Evolutionary conservation across 2,329 filamentous ascomycete genomes (phyloP).

Genomic region (Teratosphaeria nubilosa): DNA sequence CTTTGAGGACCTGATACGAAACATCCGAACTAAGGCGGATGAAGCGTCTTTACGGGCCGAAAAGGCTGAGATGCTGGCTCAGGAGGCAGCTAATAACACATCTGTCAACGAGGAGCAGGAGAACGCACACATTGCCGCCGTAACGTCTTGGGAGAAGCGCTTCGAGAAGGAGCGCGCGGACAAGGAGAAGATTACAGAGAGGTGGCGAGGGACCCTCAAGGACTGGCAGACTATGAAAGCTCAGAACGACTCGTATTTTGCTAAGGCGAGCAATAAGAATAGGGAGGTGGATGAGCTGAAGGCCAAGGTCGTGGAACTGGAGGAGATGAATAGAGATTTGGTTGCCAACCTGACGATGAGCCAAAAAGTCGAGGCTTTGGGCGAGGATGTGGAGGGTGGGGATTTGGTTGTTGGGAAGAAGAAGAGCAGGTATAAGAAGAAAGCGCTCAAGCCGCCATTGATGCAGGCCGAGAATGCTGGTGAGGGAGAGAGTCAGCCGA

Average conservation of each 20-base stretch:
- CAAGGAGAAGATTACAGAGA: background rate
- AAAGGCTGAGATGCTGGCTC: slow-evolving; percentile 35
- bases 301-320: slow-evolving; percentile 57
- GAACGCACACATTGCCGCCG: background rate
- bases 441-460: slow-evolving; percentile 2
- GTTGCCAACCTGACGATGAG: slow-evolving; percentile 78
- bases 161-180: background rate
- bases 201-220: background rate
- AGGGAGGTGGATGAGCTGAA: slow-evolving; percentile 31
- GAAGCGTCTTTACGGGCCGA: slow-evolving; percentile 61
- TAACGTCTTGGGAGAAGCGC: background rate
- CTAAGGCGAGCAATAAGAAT: slow-evolving; percentile 1
- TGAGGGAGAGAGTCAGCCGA: background rate
- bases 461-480: background rate
- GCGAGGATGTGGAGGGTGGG: slow-evolving; percentile 55
- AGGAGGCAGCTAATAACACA: background rate
- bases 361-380: slow-evolving; percentile 64
- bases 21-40: slow-evolving; percentile 79
- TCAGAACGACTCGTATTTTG: background rate
- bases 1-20: slow-evolving; percentile 84
- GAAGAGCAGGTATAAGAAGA: slow-evolving; percentile 41
- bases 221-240: background rate
- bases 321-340: slow-evolving; percentile 79
- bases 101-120: background rate
- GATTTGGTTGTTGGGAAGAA: slow-evolving; percentile 45